Evolutionary conservation across 129 eudicot genomes (phyloP).

Genomic region (Flaveria trinervia): DNA sequence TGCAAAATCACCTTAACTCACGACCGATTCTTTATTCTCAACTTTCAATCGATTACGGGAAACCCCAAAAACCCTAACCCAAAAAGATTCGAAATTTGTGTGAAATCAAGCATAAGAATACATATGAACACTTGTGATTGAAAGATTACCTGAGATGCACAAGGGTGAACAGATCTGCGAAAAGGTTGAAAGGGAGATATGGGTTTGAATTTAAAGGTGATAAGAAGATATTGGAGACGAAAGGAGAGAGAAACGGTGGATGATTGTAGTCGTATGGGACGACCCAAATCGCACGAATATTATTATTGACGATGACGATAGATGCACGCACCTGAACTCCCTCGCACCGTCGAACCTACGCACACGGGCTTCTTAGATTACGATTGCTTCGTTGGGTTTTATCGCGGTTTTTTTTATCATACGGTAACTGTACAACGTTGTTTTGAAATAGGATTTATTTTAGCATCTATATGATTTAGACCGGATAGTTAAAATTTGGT

Average conservation of each 20-base stretch:
- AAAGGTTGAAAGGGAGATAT: slow-evolving; percentile 15
- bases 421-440: too few relatives aligned
- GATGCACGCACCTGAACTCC: too few relatives aligned
- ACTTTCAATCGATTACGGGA: background rate
- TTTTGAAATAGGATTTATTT: too few relatives aligned
- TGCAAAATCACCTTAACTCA: background rate
- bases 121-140: background rate
- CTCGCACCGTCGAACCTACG: too few relatives aligned
- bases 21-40: background rate
- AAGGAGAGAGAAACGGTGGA: slow-evolving; percentile 15
- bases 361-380: too few relatives aligned
- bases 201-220: slow-evolving; percentile 37
- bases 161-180: slow-evolving; percentile 30
- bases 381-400: too few relatives aligned
- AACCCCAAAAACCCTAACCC: slow-evolving; percentile 38
- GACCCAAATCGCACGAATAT: slow-evolving; percentile 9
- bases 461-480: too few relatives aligned
- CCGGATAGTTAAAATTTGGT: too few relatives aligned
- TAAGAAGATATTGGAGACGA: slow-evolving; percentile 28
- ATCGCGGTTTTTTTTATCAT: too few relatives aligned
- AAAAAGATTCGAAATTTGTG: slow-evolving; percentile 11
- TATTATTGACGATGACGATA: too few relatives aligned
- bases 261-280: slow-evolving; percentile 10
- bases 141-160: slow-evolving; percentile 24
- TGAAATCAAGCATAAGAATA: slow-evolving; percentile 22